Percentiles rank a stretch among this genome's conserved stretches.
Conservation (phyloP, 768 basidiomycete genomes). For the Podaxis rugospora region DNA sequence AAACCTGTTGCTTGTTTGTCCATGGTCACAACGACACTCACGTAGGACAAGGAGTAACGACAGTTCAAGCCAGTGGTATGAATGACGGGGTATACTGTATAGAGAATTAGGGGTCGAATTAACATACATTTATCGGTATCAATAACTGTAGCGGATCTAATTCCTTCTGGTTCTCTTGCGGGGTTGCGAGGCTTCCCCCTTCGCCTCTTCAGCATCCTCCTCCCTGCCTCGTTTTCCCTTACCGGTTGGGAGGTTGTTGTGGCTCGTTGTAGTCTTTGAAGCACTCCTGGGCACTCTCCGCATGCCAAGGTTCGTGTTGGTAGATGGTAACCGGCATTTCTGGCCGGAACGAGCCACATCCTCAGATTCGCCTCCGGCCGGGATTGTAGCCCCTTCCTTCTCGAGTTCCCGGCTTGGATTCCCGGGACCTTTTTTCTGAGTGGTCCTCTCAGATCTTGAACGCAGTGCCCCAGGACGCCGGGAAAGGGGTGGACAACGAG, state of each 20-base stretch:
- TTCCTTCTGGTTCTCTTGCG: not conserved
- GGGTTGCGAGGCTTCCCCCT: not conserved
- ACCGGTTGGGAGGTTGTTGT: not conserved
- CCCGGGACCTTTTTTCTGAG: not conserved
- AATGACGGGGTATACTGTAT: conserved; percentile 27
- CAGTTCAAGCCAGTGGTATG: no score
- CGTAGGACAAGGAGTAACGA: no score
- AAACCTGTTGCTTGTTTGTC: conserved; percentile 32
- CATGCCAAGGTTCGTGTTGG: not conserved
- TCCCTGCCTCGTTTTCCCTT: not conserved
- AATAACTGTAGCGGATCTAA: not conserved
- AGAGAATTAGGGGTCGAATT: not conserved
- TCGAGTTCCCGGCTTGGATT: not conserved
- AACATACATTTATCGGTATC: not conserved
- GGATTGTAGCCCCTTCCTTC: no score
- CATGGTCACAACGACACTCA: not conserved
- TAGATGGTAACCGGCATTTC: not conserved
- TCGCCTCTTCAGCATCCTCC: not conserved
- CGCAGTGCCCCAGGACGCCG: not conserved
- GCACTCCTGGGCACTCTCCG: not conserved
- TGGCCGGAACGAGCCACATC: not conserved
- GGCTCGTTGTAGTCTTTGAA: not conserved
- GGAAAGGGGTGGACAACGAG: not conserved
- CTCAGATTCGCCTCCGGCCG: no score
- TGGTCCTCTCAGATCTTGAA: not conserved